Evolutionary conservation across 768 basidiomycete species (phyloP), one percentile per base, ranked within the genome.

Genomic region (Termitomyces sp.): DNA sequence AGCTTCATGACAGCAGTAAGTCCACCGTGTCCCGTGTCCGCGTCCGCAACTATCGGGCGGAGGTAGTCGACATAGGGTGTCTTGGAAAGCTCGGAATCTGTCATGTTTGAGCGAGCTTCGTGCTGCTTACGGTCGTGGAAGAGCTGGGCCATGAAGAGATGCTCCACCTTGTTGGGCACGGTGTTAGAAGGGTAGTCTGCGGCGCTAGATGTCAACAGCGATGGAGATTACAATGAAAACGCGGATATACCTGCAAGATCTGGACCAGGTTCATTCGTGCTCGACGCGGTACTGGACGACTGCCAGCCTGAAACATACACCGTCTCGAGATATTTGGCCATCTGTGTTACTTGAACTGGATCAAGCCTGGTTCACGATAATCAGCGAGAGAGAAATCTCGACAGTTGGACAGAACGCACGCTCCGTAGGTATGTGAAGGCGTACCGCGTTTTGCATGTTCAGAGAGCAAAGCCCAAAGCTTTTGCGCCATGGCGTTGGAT

Each of bases 111-210:
- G 24, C 93, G 89, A 7, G 78, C 83, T 69, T 94, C 91, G 56
- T 85, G 87, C 72, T 98, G 96, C 74, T 97, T 98, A 63, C 96
- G 89, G 76, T 99, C 97, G 72, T 99, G 97, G 87, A 98, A 98
- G 45, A 98, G 86, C 71, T 98, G 97, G 0, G 97, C 96, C 81
- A 89, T 84, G 84, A 98, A 98, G 55, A 98, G 81, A 63, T 98
- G 97, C 72, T 98, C 93, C 62, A 98, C 97, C 80, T 98, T 98
- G 81, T 93, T 93, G 2, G 97, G 97, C 1, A 98, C 96, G 22
- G 97, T 98, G 79, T 98, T 98, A 52, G 91, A 96, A 2, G 97
- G 97, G 75, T 98, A 98, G 73, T 98, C 95, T 93, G 36, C 4
- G 49, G 37, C 13, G 12, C 3, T 12, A 5, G 8, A 34, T 9